phyloP scores from a whole-genome alignment of 2,329 filamentous ascomycete genomes.

The Dendryphion nanum region DNA sequence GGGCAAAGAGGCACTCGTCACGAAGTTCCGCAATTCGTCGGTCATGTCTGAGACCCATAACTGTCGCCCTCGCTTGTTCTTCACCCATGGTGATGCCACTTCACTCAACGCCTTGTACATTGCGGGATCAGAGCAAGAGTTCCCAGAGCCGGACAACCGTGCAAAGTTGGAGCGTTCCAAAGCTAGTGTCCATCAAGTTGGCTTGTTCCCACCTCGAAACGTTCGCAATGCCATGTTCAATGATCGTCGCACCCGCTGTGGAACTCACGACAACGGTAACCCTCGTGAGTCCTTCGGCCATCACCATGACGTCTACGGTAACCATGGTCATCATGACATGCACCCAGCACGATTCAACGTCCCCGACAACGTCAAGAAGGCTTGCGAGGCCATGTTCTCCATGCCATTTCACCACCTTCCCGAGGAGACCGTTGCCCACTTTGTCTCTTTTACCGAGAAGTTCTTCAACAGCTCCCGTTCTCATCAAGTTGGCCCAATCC shows the following conservation, averaged over 20 bases:
- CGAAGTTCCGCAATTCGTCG: slow-evolving; percentile 95
- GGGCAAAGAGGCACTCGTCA: slow-evolving; percentile 83
- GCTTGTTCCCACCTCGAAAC: slow-evolving; percentile 82
- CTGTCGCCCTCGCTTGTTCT: slow-evolving; percentile 73
- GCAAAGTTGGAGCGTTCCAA: slow-evolving; percentile 85
- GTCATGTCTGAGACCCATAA: slow-evolving; percentile 85
- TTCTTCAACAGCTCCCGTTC: too few relatives aligned
- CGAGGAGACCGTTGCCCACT: too few relatives aligned
- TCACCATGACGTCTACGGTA: too few relatives aligned
- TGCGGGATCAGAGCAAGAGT: slow-evolving; percentile 70
- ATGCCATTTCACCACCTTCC: too few relatives aligned
- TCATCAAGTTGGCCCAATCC: too few relatives aligned
- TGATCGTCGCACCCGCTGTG: slow-evolving; percentile 73
- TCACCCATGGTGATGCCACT: slow-evolving; percentile 48
- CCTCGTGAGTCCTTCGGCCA: slow-evolving; percentile 38
- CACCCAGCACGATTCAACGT: too few relatives aligned
- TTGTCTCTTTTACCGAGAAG: too few relatives aligned
- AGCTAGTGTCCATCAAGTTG: slow-evolving; percentile 82
- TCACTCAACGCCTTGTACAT: slow-evolving; percentile 38
- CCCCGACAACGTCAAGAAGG: too few relatives aligned
- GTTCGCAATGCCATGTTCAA: slow-evolving; percentile 66
- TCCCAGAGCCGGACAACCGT: slow-evolving; percentile 77
- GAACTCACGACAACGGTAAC: slow-evolving; percentile 80
- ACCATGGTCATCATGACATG: too few relatives aligned
- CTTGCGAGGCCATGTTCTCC: too few relatives aligned